phyloP scores from a whole-genome alignment of 345 rosid genomes.

The Aurinia saxatilis region DNA sequence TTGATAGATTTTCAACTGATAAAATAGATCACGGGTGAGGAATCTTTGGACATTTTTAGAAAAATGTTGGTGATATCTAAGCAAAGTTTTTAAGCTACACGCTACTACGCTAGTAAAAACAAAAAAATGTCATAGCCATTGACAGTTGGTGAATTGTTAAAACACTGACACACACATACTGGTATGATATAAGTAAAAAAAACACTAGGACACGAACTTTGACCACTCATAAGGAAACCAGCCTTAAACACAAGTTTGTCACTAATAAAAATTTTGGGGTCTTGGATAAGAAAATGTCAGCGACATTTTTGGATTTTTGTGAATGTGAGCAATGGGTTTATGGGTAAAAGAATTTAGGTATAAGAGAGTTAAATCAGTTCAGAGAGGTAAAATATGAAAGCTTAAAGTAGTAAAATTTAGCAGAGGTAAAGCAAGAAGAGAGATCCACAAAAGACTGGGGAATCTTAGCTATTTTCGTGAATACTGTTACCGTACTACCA shows the following conservation, averaged over 20 bases:
- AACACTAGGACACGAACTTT: constrained; percentile 35
- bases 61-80: constrained; percentile 25
- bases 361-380: constrained; percentile 10
- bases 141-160: constrained; percentile 11
- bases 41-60: too few species aligned
- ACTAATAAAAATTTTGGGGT: neutral
- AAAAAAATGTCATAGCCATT: constrained; percentile 12
- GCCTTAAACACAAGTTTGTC: neutral
- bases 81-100: constrained; percentile 21
- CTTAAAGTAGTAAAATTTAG: constrained; percentile 26
- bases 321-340: neutral
- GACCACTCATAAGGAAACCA: constrained; percentile 22
- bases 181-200: constrained; percentile 5
- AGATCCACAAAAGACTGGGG: constrained; percentile 26
- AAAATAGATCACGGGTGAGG: too few species aligned
- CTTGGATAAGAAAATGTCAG: neutral
- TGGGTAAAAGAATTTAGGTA: constrained; percentile 18
- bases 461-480: constrained; percentile 39
- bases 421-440: constrained; percentile 14
- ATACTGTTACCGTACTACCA: constrained; percentile 32
- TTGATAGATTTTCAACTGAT: too few species aligned
- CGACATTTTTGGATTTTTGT: too few species aligned
- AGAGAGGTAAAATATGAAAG: constrained; percentile 22
- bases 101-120: constrained; percentile 17
- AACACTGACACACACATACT: constrained; percentile 31